Evolutionary conservation across 495 filamentous ascomycete species (phyloP).

Genomic region (Friedmanniomyces simplex): DNA sequence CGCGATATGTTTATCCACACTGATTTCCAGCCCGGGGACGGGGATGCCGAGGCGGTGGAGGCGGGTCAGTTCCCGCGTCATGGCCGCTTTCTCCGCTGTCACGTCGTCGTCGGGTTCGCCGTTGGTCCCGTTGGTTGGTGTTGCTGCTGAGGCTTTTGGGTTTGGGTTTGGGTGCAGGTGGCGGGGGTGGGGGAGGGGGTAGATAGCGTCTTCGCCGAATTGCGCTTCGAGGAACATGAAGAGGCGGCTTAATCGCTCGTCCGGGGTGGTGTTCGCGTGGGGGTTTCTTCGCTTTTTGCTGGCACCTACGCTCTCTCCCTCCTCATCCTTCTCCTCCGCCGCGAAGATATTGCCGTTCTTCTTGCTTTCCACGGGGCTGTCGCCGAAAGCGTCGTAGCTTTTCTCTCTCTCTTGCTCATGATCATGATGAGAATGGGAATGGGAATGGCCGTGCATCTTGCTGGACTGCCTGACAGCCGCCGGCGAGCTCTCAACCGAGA

Average conservation of each 20-base stretch:
- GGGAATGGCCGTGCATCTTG: constrained; percentile 16
- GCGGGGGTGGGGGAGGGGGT: constrained; percentile 61
- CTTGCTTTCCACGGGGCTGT: constrained; percentile 2
- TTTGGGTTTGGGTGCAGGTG: constrained; percentile 15
- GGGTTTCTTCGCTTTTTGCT: constrained; percentile 50
- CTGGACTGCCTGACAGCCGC: constrained; percentile 77
- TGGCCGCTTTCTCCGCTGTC: constrained; percentile 37
- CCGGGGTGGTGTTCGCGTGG: constrained; percentile 56
- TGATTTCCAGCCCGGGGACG: constrained; percentile 78
- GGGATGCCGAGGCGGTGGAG: constrained; percentile 74
- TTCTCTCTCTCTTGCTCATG: constrained; percentile 31
- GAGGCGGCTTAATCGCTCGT: constrained; percentile 69
- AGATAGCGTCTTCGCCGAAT: constrained; percentile 68
- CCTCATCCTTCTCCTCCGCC: constrained; percentile 18
- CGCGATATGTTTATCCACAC: constrained; percentile 72
- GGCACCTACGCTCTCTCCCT: constrained; percentile 30
- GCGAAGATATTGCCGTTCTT: not conserved
- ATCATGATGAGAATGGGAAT: constrained; percentile 51
- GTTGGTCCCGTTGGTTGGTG: constrained; percentile 25
- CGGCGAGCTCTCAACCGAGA: constrained; percentile 82
- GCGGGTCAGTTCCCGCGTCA: constrained; percentile 48
- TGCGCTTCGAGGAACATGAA: constrained; percentile 96
- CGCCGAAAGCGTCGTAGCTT: constrained; percentile 10
- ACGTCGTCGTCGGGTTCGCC: constrained; percentile 23
- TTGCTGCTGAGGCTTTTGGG: no score